Conservation (phyloP, 371 early-diverging fungal genomes). For the Thermomucor indicae-seudaticae region DNA sequence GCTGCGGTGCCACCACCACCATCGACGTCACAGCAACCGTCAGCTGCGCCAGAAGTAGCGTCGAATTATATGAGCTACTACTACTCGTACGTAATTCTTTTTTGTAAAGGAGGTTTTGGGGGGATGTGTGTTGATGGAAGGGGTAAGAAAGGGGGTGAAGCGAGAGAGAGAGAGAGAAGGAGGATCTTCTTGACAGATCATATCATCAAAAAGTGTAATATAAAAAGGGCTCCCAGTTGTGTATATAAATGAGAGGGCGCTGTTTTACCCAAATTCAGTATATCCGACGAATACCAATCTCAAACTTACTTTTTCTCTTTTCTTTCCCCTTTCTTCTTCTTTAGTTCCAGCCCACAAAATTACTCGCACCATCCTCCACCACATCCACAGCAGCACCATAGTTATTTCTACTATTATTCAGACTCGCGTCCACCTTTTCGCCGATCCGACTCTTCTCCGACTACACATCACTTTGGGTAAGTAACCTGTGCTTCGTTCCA, state of each 20-base stretch:
- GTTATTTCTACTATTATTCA: neutral
- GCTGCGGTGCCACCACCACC: neutral
- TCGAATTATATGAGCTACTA: slow-evolving; percentile 5
- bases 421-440: slow-evolving; percentile 4
- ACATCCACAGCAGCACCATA: neutral
- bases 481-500: slow-evolving; percentile 2
- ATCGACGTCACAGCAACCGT: neutral
- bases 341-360: slow-evolving; percentile 4
- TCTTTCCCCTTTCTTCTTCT: neutral
- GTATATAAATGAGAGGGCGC: no score
- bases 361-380: slow-evolving; percentile 5
- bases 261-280: slow-evolving; percentile 5
- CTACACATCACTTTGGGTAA: slow-evolving; percentile 3
- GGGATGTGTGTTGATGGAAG: neutral
- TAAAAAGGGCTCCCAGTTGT: no score
- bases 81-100: slow-evolving; percentile 3
- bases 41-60: neutral
- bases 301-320: slow-evolving; percentile 2
- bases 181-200: no score
- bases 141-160: neutral
- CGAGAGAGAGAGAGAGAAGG: neutral
- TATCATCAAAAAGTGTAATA: neutral
- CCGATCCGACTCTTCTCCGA: slow-evolving; percentile 13
- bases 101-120: neutral
- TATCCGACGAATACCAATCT: no score